Conservation (phyloP, 306 rosid genomes). For the Lathyrus sativus region DNA sequence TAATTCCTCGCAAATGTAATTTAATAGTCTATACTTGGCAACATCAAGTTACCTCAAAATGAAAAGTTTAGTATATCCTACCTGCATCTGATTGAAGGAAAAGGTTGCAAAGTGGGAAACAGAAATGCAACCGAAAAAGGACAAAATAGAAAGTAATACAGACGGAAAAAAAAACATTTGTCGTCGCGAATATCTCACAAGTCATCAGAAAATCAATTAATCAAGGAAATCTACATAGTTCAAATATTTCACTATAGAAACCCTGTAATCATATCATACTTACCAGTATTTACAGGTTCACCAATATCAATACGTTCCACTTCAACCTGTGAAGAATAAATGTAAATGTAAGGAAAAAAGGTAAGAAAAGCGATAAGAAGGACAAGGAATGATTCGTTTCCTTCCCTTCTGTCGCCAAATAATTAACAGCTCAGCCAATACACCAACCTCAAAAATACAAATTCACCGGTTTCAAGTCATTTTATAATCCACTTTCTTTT, state of each 20-base stretch:
- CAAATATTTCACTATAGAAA: conserved; percentile 20
- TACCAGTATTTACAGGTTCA: conserved; percentile 68
- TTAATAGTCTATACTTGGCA: conserved; percentile 25
- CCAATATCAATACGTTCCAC: conserved; percentile 90
- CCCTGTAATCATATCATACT: conserved; percentile 33
- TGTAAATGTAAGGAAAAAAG: conserved; percentile 14
- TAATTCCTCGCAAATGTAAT: conserved; percentile 17
- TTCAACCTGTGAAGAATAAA: conserved; percentile 63
- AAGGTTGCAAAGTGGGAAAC: background rate
- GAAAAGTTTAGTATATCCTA: conserved; percentile 3
- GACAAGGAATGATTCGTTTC: conserved; percentile 12
- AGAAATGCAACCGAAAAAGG: background rate
- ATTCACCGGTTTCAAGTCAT: conserved; percentile 23
- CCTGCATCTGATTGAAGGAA: conserved; percentile 11
- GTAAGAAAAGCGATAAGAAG: conserved; percentile 20
- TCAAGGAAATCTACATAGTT: conserved; percentile 12
- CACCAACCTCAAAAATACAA: conserved; percentile 8
- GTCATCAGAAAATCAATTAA: conserved; percentile 25
- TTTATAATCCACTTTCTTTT: conserved; percentile 25
- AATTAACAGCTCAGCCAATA: background rate
- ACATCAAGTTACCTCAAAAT: conserved; percentile 28
- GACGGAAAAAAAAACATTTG: background rate
- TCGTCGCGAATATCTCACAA: background rate
- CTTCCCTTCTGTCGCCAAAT: conserved; percentile 18
- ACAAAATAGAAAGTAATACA: background rate